These are phyloP conservation scores for Stemphylium vesicarium DNA, from an alignment of 2,329 filamentous ascomycete genomes.

Conservation along the genomic window DNA sequence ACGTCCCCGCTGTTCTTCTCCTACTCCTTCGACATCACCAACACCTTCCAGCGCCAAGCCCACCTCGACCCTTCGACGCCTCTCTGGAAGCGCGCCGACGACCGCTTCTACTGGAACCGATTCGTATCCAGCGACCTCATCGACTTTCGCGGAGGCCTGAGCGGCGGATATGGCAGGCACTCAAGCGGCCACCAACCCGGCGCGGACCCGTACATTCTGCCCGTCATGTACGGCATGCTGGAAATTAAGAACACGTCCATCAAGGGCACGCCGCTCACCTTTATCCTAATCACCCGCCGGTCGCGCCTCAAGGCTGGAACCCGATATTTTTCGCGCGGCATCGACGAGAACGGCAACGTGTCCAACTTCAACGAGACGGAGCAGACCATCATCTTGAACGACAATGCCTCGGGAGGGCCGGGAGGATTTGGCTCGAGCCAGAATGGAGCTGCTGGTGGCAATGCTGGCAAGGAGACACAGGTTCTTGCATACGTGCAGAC, in stretches of 20 bases:
- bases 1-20: slow-evolving; percentile 96
- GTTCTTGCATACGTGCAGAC: slow-evolving; percentile 96
- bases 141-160: slow-evolving; percentile 73
- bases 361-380: slow-evolving; percentile 99
- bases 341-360: slow-evolving; percentile 93
- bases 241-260: slow-evolving; percentile 86
- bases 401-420: slow-evolving; percentile 71
- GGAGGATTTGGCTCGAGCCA: slow-evolving; percentile 81
- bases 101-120: slow-evolving; percentile 98
- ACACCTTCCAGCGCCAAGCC: slow-evolving; percentile 93
- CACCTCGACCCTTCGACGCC: slow-evolving; percentile 74
- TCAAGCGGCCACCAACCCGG: slow-evolving; percentile 74
- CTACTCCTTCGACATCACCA: slow-evolving; percentile 95
- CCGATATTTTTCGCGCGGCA: slow-evolving; percentile 90
- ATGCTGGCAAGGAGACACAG: slow-evolving; percentile 76
- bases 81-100: slow-evolving; percentile 90
- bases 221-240: slow-evolving; percentile 95
- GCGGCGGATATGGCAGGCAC: slow-evolving; percentile 60
- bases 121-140: slow-evolving; percentile 92
- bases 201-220: slow-evolving; percentile 90
- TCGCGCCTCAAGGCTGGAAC: slow-evolving; percentile 90
- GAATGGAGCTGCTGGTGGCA: slow-evolving; percentile 65
- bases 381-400: slow-evolving; percentile 88
- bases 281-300: slow-evolving; percentile 85
- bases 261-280: slow-evolving; percentile 82